Conservation (phyloP, 768 basidiomycete genomes). For the Neoboletus subvelutipes region DNA sequence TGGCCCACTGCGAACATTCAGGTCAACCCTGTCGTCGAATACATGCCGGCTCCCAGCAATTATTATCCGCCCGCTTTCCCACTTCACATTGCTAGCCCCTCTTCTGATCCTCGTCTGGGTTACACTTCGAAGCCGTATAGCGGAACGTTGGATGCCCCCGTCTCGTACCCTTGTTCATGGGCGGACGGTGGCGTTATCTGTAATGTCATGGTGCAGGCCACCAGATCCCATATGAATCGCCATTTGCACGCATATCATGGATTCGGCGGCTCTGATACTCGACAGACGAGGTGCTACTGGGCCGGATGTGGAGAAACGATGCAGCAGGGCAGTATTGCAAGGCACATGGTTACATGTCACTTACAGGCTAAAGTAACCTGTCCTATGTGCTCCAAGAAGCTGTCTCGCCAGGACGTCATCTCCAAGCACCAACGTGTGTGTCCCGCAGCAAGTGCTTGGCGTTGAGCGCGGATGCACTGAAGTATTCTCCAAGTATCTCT, state of each 20-base stretch:
- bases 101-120: background rate
- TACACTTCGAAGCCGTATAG: slow-evolving; percentile 1
- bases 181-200: slow-evolving; percentile 12
- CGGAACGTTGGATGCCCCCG: slow-evolving; percentile 2
- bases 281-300: slow-evolving; percentile 22
- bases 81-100: background rate
- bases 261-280: slow-evolving; percentile 23
- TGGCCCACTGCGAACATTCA: slow-evolving; percentile 1
- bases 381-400: slow-evolving; percentile 28
- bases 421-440: slow-evolving; percentile 28
- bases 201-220: slow-evolving; percentile 20
- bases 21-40: slow-evolving; percentile 1
- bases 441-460: slow-evolving; percentile 18
- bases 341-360: slow-evolving; percentile 29
- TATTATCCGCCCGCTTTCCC: background rate
- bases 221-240: slow-evolving; percentile 26
- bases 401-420: slow-evolving; percentile 29
- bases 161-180: slow-evolving; percentile 22
- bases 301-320: slow-evolving; percentile 19
- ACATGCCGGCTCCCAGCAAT: background rate
- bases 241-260: slow-evolving; percentile 25
- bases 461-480: slow-evolving; percentile 5
- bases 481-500: background rate
- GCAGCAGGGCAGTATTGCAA: slow-evolving; percentile 31
- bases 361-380: slow-evolving; percentile 29